Conservation (phyloP, 345 rosid species). For the Melastoma malabathricum region DNA sequence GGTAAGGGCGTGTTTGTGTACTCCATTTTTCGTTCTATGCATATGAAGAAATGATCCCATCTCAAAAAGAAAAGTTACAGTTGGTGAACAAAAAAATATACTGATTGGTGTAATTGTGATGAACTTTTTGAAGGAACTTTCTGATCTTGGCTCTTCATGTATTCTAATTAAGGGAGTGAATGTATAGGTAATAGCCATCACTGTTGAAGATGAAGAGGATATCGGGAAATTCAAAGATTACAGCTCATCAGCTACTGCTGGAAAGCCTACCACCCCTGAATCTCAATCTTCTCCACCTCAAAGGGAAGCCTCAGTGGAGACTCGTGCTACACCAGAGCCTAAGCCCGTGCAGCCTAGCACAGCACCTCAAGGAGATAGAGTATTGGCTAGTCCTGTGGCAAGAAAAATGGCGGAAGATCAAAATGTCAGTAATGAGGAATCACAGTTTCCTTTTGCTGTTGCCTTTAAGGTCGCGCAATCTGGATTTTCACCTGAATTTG, state of each 20-base stretch:
- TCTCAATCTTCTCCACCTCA: slow-evolving; percentile 45
- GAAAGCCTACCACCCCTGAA: slow-evolving; percentile 25
- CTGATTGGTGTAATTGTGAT: too few relatives aligned
- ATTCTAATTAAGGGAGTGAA: too few relatives aligned
- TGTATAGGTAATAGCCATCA: slow-evolving; percentile 60
- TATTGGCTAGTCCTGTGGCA: slow-evolving; percentile 84
- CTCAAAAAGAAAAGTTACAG: too few relatives aligned
- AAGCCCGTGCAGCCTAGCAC: slow-evolving; percentile 36
- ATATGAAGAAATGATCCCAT: too few relatives aligned
- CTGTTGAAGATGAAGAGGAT: slow-evolving; percentile 86
- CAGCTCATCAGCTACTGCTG: slow-evolving; percentile 40
- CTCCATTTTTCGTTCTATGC: too few relatives aligned
- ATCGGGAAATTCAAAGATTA: slow-evolving; percentile 81
- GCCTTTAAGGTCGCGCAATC: too few relatives aligned
- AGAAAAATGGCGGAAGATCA: slow-evolving; percentile 81
- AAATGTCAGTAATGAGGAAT: slow-evolving; percentile 28
- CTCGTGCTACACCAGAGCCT: slow-evolving; percentile 47
- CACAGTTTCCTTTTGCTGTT: background rate
- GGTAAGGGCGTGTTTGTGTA: too few relatives aligned
- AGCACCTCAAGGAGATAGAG: slow-evolving; percentile 45
- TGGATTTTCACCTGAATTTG: too few relatives aligned
- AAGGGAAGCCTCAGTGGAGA: slow-evolving; percentile 44
- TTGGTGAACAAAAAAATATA: too few relatives aligned
- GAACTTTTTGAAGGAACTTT: too few relatives aligned
- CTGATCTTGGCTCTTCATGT: too few relatives aligned